These are phyloP conservation scores for Tephrocybe sp. DNA, from an alignment of 768 basidiomycete species.

Conservation along the genomic window DNA sequence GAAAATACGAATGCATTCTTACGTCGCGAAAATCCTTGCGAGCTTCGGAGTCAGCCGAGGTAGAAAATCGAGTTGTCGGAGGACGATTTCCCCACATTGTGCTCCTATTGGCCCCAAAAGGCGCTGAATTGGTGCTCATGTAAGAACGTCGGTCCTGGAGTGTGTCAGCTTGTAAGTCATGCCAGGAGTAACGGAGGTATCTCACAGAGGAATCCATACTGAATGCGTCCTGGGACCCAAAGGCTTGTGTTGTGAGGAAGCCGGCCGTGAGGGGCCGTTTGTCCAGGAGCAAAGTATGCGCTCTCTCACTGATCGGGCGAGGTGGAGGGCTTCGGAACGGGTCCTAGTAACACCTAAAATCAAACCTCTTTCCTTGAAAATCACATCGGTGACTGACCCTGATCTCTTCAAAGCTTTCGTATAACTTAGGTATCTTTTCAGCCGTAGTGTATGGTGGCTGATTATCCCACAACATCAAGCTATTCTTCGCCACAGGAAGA, in stretches of 20 bases:
- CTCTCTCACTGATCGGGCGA: neutral
- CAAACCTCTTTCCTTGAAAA: neutral
- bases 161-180: neutral
- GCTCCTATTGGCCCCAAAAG: neutral
- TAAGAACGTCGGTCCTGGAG: neutral
- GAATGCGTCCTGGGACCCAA: neutral
- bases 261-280: neutral
- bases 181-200: neutral
- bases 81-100: constrained; percentile 2
- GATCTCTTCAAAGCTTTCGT: neutral
- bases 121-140: neutral
- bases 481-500: neutral
- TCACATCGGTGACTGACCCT: neutral
- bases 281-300: neutral
- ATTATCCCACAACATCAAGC: constrained; percentile 4
- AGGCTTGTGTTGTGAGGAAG: neutral
- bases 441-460: neutral
- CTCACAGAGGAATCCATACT: neutral
- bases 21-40: neutral
- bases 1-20: neutral
- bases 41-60: neutral
- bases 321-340: neutral
- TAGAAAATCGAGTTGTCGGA: neutral
- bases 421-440: neutral
- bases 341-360: neutral